Evolutionary conservation across 192 early-diverging fungal species (phyloP).

Genomic region (Backusella westeae): DNA sequence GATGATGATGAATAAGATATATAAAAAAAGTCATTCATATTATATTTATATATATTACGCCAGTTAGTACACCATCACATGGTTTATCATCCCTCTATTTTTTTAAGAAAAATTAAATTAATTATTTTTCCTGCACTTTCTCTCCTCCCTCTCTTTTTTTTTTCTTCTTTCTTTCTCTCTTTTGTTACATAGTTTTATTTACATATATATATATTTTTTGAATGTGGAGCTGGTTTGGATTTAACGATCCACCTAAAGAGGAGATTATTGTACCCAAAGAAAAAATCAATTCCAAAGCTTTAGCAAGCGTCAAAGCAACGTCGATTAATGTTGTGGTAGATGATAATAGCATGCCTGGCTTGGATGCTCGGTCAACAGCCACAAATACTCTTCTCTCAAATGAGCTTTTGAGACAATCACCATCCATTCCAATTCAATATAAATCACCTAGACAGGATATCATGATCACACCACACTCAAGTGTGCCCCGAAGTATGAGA

Average conservation of each 20-base stretch:
- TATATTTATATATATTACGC: not conserved
- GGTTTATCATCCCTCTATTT: not conserved
- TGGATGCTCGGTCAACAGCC: not conserved
- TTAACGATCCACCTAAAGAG: not conserved
- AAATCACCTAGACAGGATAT: not conserved
- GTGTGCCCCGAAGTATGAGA: constrained; percentile 1
- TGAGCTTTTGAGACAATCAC: not conserved
- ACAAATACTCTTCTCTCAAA: not conserved
- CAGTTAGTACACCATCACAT: not conserved
- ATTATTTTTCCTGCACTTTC: not conserved
- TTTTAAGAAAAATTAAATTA: not conserved
- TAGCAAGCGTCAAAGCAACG: constrained; percentile 6
- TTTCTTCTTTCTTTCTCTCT: not conserved
- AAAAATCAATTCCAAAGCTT: not conserved
- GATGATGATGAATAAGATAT: constrained; percentile 26
- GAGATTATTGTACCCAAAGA: not conserved
- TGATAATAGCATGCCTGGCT: not conserved
- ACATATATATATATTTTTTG: not conserved
- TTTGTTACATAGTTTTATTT: not conserved
- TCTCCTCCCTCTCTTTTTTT: not conserved
- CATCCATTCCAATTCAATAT: constrained; percentile 5
- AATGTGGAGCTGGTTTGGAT: constrained; percentile 3
- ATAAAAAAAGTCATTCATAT: not conserved
- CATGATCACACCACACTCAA: constrained; percentile 4
- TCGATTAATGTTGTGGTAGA: constrained; percentile 1